Conservation (phyloP, 1,284 basidiomycete species). For the Cutaneotrichosporon cyanovorans region DNA sequence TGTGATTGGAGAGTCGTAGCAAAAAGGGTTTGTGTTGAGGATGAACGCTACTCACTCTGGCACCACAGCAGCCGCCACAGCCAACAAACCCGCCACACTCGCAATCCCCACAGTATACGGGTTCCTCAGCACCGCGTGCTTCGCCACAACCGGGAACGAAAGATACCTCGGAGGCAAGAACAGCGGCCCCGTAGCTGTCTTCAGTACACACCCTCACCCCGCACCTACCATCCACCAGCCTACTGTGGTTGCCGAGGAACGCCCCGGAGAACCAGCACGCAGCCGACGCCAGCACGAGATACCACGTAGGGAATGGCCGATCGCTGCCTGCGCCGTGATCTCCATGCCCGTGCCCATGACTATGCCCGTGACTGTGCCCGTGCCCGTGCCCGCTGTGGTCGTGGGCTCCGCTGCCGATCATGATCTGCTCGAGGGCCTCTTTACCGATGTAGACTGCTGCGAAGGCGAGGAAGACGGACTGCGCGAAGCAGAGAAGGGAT, state of each 20-base stretch:
- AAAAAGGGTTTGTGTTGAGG: not conserved
- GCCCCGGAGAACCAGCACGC: conserved; percentile 49
- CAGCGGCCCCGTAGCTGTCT: conserved; percentile 15
- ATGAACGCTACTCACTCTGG: conserved; percentile 48
- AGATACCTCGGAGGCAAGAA: conserved; percentile 29
- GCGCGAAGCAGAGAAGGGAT: conserved; percentile 74
- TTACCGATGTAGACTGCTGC: conserved; percentile 87
- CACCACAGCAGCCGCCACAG: conserved; percentile 40
- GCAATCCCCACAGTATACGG: conserved; percentile 48
- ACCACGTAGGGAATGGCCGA: conserved; percentile 51
- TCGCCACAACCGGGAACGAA: conserved; percentile 15
- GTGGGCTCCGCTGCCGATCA: conserved; percentile 54
- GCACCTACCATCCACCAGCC: conserved; percentile 59
- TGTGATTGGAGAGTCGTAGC: too few species aligned
- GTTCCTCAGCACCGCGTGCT: conserved; percentile 38
- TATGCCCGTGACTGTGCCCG: conserved; percentile 17
- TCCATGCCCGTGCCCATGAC: conserved; percentile 17
- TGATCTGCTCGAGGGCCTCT: conserved; percentile 76
- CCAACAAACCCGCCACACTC: conserved; percentile 43
- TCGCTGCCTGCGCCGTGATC: conserved; percentile 6
- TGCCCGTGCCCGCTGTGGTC: conserved; percentile 39
- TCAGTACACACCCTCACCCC: not conserved
- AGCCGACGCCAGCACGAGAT: conserved; percentile 52
- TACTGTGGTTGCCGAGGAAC: conserved; percentile 59
- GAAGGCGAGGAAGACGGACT: conserved; percentile 83